These are phyloP conservation scores for Psidium friedrichsthalianum DNA, from an alignment of 345 rosid genomes.

Conservation along the genomic window DNA sequence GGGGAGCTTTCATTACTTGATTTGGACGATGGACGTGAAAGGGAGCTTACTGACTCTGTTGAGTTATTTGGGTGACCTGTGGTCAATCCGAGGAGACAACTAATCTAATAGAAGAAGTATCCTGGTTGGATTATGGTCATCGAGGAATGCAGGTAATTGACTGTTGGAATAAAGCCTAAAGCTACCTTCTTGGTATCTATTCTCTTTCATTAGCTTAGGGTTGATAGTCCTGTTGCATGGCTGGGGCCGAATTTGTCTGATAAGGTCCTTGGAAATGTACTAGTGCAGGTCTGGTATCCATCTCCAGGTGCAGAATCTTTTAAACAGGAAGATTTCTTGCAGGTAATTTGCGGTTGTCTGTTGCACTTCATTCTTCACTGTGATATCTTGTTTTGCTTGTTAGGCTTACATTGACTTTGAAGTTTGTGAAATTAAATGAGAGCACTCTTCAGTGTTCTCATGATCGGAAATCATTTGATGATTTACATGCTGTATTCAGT, in stretches of 20 bases:
- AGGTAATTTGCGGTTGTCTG: constrained; percentile 20
- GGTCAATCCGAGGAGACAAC: constrained; percentile 83
- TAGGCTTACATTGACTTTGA: neutral
- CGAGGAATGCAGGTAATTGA: constrained; percentile 95
- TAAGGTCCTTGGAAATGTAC: constrained; percentile 33
- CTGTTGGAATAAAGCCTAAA: neutral
- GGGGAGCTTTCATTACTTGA: constrained; percentile 97
- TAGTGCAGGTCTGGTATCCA: constrained; percentile 98
- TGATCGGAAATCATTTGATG: neutral
- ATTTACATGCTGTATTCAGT: neutral
- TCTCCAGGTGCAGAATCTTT: constrained; percentile 81
- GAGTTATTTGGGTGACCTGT: constrained; percentile 98
- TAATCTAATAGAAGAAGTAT: constrained; percentile 86
- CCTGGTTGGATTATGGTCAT: constrained; percentile 97
- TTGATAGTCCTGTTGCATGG: neutral
- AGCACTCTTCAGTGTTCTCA: neutral
- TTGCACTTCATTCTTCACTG: neutral
- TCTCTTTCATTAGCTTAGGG: neutral
- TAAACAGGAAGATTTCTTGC: constrained; percentile 95
- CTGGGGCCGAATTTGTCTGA: constrained; percentile 22
- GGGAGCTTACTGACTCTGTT: constrained; percentile 90
- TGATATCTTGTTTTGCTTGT: neutral
- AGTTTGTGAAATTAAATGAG: neutral
- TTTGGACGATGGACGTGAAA: constrained; percentile 95
- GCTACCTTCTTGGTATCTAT: neutral